Base-by-base conservation (phyloP, 139 green algal species). In the Eudorina sp. region DNA sequence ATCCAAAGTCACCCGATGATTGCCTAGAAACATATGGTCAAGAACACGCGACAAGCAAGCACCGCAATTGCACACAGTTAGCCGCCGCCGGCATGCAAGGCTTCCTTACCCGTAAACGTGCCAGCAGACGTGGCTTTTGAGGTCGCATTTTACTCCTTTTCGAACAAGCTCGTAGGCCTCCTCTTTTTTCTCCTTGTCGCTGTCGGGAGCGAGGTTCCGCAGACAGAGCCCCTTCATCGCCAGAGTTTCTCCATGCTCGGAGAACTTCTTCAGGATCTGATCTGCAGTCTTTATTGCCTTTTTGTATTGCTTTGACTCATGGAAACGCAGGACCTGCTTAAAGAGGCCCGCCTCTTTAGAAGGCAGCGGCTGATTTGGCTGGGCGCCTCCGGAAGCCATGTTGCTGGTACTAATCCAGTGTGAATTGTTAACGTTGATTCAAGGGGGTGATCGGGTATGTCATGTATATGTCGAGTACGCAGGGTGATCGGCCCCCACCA, bases 281-380 rank as follows among this genome's bases (percentile, higher is more conserved):
- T 99, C 98, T 0, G 96, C 97, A 1, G 95, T 91, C 89, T 99
- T 99, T 21, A 99, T 88, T 4, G 95, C 98, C 83, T 99, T 99
- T 91, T 99, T 99, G 91, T 99, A 99, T 86, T 98, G 95, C 82
- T 99, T 99, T 34, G 79, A 94, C 94, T 99, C 98, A 93, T 99
- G 99, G 31, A 95, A 94, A 81, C 96, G 96, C n/a, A 99, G 90
- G 8, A 98, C 60, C 53, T 91, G 84, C 55, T 64, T 82, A 19
- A 84, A 87, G 5, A 77, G 78, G 16, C 66, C 62, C 64, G 60
- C 74, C 66, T 90, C 74, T 73, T 88, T 88, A 8, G 46, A 72
- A 4, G 82, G 68, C 7, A 81, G 46, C 34, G 82, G 82, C 66
- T 79, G 68, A 48, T 53, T 81, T 34, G 72, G 46, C 51, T 79